Conservation (phyloP, 495 filamentous ascomycete genomes). For the Neurospora sp. region DNA sequence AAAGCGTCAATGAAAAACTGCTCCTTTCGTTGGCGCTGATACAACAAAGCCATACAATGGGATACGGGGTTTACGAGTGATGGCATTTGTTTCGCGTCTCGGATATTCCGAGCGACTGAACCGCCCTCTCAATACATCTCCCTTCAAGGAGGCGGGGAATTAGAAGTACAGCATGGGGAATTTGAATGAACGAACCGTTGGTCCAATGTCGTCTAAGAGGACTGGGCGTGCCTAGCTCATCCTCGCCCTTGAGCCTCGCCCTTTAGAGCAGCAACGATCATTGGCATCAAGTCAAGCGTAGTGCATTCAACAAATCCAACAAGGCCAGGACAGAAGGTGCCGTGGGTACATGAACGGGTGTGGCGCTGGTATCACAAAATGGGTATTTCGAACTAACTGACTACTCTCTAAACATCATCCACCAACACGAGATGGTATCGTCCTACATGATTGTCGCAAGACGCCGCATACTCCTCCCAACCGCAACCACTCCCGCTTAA, state of each 20-base stretch:
- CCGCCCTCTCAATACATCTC: neutral
- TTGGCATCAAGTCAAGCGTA: neutral
- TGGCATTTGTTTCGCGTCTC: neutral
- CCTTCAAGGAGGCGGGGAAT: neutral
- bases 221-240: neutral
- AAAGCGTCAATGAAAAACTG: neutral
- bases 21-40: neutral
- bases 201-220: neutral
- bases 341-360: neutral
- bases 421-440: neutral
- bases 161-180: neutral
- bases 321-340: neutral
- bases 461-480: neutral
- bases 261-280: neutral
- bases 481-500: constrained; percentile 7
- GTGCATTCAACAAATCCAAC: neutral
- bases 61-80: neutral
- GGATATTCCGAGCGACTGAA: neutral
- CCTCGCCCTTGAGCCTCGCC: neutral
- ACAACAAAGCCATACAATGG: neutral
- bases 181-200: neutral
- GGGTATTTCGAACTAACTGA: neutral
- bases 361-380: neutral
- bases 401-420: neutral
- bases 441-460: neutral